Evolutionary conservation across 1,284 basidiomycete genomes (phyloP), one percentile per base, ranked within the genome.

Genomic region (Leccinum proliferum): DNA sequence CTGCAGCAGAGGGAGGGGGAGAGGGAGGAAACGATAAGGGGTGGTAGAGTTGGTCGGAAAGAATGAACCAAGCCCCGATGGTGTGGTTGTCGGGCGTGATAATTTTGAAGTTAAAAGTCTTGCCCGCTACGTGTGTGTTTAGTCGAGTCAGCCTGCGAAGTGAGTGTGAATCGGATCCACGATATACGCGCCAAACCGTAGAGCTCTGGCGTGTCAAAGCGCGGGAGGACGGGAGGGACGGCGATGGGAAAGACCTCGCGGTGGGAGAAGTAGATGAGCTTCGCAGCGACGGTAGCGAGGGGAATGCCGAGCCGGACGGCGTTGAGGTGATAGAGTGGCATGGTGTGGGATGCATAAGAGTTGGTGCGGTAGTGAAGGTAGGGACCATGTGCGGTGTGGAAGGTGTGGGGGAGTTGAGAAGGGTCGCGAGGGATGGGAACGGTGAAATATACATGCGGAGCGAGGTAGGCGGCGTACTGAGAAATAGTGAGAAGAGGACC

Each of bases 51-150:
- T 78, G 68, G 57, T 93, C 87, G 1, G 91, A 89, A 56, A 97
- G 79, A 37, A 94, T 77, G 74, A 96, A 94, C 96, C 95, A 98
- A 8, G 90, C 89, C 6, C 96, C 96, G 35, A 98, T 75, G 0
- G 80, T 82, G 64, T 90, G 82, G 57, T 92, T 90, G 71, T 98
- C 96, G 0, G 83, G 70, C 0, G 94, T 94, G 10, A 77, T 73
- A 5, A 97, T 76, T 59, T 83, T 76, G 29, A 96, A 70, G 68
- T 95, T 92, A 48, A 87, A 76, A 0, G 92, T 88, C 71, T 94
- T 95, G 68, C 85, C 88, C 2, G 93, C 93, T 90, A 69, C 10
- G 39, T 21, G 18, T 21, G 18, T 21, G 18, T 21, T 21, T 21
- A 50, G 48, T 25, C 41, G 34, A 18, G 46, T 62, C 41, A 70